phyloP scores from a whole-genome alignment of 805 yeast genomes.

The Wickerhamomyces mucosus region DNA sequence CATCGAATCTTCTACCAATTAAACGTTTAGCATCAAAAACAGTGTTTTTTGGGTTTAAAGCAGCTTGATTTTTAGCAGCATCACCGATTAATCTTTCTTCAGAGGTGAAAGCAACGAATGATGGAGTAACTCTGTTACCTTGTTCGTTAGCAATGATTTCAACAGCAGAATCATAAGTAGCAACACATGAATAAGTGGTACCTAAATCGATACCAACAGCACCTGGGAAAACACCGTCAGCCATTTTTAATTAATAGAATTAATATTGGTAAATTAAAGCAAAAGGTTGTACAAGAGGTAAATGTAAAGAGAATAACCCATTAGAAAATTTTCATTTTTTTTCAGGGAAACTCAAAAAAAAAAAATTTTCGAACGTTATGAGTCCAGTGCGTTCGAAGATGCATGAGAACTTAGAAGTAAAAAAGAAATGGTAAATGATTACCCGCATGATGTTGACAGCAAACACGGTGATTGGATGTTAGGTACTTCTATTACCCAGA shows the following conservation, averaged over 20 bases:
- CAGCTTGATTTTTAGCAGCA: conserved; percentile 79
- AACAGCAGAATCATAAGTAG: conserved; percentile 68
- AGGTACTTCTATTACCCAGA: too few species aligned
- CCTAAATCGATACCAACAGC: conserved; percentile 98
- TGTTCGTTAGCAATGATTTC: conserved; percentile 77
- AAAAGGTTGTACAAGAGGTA: conserved; percentile 1
- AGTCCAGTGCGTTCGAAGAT: neutral
- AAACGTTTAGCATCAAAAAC: conserved; percentile 78
- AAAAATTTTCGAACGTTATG: neutral
- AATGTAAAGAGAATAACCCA: neutral
- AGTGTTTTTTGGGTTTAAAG: conserved; percentile 69
- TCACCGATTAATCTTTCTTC: conserved; percentile 76
- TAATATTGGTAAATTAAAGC: conserved; percentile 3
- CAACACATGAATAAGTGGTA: conserved; percentile 78
- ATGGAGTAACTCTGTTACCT: conserved; percentile 81
- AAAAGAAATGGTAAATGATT: neutral
- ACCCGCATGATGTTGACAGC: neutral
- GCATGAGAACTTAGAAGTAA: neutral
- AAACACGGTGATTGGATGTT: neutral
- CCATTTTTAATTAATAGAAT: conserved; percentile 39
- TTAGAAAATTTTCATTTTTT: neutral
- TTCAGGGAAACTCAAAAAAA: too few species aligned
- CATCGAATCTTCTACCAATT: conserved; percentile 73
- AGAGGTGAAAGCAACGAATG: conserved; percentile 72
- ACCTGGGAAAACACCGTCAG: conserved; percentile 99